Percentiles rank a stretch among this genome's conserved stretches.
Evolutionary conservation across 345 rosid species (phyloP).

Genomic region (Ailanthus altissimus): DNA sequence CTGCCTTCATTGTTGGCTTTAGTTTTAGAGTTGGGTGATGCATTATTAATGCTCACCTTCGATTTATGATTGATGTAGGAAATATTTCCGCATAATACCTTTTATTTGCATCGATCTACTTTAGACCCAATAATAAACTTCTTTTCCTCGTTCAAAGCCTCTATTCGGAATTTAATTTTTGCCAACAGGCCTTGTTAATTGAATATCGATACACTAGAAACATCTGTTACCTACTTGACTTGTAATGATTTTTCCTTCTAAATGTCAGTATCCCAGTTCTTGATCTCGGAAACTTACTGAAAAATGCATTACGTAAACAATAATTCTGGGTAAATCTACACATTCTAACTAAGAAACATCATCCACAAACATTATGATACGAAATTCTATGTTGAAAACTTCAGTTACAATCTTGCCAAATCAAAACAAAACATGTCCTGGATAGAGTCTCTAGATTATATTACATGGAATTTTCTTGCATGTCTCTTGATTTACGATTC

Average conservation of each 20-base stretch:
- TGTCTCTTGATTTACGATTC: not conserved
- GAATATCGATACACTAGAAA: too few species aligned
- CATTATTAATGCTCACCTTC: not conserved
- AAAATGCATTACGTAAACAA: too few species aligned
- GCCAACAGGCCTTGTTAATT: not conserved
- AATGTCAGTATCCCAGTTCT: not conserved
- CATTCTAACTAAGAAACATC: not conserved
- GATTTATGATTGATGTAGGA: too few species aligned
- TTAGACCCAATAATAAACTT: not conserved
- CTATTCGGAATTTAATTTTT: too few species aligned
- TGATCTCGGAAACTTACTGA: not conserved
- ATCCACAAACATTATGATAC: not conserved
- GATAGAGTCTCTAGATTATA: not conserved
- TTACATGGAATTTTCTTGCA: not conserved
- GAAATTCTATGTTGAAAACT: not conserved
- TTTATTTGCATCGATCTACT: not conserved
- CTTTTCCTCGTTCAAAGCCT: too few species aligned
- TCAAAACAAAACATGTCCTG: not conserved
- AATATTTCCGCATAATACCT: too few species aligned
- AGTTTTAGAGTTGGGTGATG: too few species aligned
- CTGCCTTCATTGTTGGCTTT: too few species aligned
- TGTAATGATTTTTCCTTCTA: not conserved
- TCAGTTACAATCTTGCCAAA: not conserved
- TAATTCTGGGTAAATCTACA: not conserved
- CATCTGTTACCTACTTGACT: too few species aligned